Conservation (phyloP, 2,329 filamentous ascomycete genomes). For the Epichloe coenophiala region DNA sequence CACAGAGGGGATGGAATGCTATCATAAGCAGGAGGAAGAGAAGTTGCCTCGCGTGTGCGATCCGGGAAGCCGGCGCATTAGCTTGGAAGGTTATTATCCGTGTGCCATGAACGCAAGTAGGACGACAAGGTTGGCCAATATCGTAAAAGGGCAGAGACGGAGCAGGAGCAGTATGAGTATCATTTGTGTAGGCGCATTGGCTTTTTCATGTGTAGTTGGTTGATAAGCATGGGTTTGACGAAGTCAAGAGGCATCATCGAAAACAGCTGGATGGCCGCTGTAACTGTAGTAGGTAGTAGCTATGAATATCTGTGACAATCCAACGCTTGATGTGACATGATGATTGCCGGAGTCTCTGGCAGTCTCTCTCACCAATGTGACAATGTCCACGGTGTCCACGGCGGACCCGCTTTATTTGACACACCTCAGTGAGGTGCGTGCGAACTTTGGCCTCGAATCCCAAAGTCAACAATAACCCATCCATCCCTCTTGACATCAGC, state of each 20-base stretch:
- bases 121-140: neutral
- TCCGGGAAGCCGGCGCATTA: constrained; percentile 60
- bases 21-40: constrained; percentile 52
- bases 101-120: constrained; percentile 28
- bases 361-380: neutral
- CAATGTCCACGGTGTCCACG: neutral
- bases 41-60: constrained; percentile 60
- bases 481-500: neutral
- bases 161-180: neutral
- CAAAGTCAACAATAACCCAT: neutral
- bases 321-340: neutral
- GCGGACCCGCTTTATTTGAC: constrained; percentile 2
- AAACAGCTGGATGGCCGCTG: neutral
- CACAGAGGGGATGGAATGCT: constrained; percentile 61
- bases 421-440: neutral
- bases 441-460: neutral
- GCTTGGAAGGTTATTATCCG: constrained; percentile 55
- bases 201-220: neutral
- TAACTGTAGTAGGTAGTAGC: neutral
- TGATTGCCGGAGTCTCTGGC: too few species aligned
- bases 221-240: neutral
- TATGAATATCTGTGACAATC: neutral
- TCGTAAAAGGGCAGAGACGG: neutral
- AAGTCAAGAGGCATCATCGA: neutral
- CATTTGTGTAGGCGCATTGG: neutral